Conservation (phyloP, 2,329 filamentous ascomycete species). For the Aspergillus spinulosporus region DNA sequence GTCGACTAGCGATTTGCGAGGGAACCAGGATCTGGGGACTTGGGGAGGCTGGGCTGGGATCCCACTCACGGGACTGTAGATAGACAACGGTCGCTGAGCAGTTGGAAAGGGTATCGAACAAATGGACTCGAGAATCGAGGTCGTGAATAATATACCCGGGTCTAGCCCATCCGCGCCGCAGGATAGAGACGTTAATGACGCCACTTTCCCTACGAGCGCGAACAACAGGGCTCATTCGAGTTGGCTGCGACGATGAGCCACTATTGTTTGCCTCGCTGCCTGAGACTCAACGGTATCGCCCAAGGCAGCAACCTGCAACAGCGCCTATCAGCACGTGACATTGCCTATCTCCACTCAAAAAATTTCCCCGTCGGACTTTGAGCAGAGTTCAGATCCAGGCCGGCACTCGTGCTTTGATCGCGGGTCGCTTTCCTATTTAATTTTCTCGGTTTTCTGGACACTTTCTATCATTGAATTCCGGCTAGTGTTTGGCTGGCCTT, state of each 20-base stretch:
- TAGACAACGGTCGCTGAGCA: background rate
- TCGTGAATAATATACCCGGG: background rate
- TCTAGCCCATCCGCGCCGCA: background rate
- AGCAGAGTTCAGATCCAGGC: constrained; percentile 24
- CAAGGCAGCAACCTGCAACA: constrained; percentile 19
- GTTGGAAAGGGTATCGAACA: background rate
- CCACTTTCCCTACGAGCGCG: constrained; percentile 2
- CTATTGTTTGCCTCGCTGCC: constrained; percentile 12
- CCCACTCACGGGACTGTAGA: constrained; percentile 2
- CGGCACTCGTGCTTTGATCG: constrained; percentile 25
- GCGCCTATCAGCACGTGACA: constrained; percentile 44
- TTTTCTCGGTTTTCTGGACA: background rate
- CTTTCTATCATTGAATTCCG: constrained; percentile 12
- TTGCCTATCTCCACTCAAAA: constrained; percentile 43
- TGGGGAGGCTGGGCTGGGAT: background rate
- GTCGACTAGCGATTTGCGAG: constrained; percentile 3
- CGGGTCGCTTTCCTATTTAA: constrained; percentile 21
- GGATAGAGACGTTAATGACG: background rate
- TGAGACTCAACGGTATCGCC: constrained; percentile 14
- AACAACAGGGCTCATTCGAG: background rate
- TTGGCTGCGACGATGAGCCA: constrained; percentile 1
- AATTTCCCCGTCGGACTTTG: constrained; percentile 37
- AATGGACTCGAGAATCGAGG: background rate
- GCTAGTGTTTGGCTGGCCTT: background rate
- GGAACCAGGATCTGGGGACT: constrained; percentile 10